These are phyloP conservation scores for Ceratonia siliqua DNA, from an alignment of 306 rosid species.

Conservation along the genomic window DNA sequence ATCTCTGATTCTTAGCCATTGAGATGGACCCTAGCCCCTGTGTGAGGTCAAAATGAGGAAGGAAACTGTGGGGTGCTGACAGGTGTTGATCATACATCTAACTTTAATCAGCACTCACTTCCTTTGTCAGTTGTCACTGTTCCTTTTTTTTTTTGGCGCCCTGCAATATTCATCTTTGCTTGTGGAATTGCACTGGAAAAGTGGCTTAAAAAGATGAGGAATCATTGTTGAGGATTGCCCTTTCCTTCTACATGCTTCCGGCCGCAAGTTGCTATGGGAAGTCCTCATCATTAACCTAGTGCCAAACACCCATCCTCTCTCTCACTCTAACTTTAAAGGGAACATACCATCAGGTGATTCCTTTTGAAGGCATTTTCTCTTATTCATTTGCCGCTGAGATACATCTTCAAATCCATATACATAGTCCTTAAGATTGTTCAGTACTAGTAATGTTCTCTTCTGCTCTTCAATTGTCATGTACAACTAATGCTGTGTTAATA, in stretches of 20 bases:
- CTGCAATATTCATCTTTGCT: not conserved
- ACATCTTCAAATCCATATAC: no score
- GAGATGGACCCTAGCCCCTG: constrained; percentile 22
- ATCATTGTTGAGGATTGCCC: constrained; percentile 44
- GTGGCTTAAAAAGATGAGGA: constrained; percentile 34
- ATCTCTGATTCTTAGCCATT: constrained; percentile 30
- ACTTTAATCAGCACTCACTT: constrained; percentile 3
- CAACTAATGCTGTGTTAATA: no score
- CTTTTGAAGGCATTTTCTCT: not conserved
- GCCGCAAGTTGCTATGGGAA: constrained; percentile 36
- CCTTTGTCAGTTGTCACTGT: not conserved
- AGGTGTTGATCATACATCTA: constrained; percentile 34
- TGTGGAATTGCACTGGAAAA: not conserved
- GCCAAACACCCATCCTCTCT: constrained; percentile 1
- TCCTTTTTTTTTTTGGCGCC: not conserved
- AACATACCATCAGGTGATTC: not conserved
- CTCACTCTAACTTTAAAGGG: not conserved
- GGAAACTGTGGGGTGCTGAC: constrained; percentile 50
- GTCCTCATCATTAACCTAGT: constrained; percentile 25
- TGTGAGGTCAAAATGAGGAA: constrained; percentile 40
- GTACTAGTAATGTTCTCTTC: not conserved
- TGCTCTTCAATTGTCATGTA: no score
- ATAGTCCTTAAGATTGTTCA: no score
- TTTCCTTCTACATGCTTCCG: constrained; percentile 43
- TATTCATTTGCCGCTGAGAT: not conserved